phyloP scores from a whole-genome alignment of 2,329 filamentous ascomycete species.

The Trichocomaceae sp. region DNA sequence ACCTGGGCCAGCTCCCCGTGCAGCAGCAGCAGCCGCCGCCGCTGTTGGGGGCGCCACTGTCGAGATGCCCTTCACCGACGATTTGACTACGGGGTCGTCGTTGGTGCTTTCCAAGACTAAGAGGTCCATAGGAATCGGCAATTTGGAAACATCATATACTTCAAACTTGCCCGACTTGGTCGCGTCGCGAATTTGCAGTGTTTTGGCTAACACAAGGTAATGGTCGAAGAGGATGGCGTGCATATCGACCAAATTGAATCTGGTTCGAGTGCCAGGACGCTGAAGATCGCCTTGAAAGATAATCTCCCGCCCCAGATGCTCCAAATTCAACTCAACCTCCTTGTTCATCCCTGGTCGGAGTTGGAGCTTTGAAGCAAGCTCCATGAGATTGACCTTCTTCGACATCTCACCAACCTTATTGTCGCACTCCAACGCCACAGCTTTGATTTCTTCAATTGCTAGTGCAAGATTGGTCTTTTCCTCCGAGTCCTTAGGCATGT shows the following conservation, averaged over 20 bases:
- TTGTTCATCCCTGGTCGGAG: slow-evolving; percentile 81
- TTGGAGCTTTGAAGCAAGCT: slow-evolving; percentile 75
- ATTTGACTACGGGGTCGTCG: slow-evolving; percentile 83
- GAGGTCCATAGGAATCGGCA: slow-evolving; percentile 94
- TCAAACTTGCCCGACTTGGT: slow-evolving; percentile 68
- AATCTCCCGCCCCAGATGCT: slow-evolving; percentile 86
- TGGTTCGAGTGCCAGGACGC: slow-evolving; percentile 75
- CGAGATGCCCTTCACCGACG: slow-evolving; percentile 62
- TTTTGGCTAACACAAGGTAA: slow-evolving; percentile 88
- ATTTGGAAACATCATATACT: slow-evolving; percentile 84
- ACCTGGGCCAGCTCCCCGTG: slow-evolving; percentile 40
- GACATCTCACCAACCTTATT: slow-evolving; percentile 85
- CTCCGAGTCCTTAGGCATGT: slow-evolving; percentile 75
- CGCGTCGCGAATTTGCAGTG: slow-evolving; percentile 60
- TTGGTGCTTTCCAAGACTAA: slow-evolving; percentile 86
- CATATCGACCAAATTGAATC: slow-evolving; percentile 89
- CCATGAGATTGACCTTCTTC: slow-evolving; percentile 81
- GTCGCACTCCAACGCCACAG: slow-evolving; percentile 85
- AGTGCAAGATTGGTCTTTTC: slow-evolving; percentile 78
- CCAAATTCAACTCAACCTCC: slow-evolving; percentile 74
- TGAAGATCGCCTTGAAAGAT: slow-evolving; percentile 86
- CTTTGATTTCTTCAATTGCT: slow-evolving; percentile 86
- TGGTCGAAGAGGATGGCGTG: slow-evolving; percentile 94
- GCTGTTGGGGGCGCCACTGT: slow-evolving; percentile 50
- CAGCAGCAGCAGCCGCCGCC: slow-evolving; percentile 37